These are phyloP conservation scores for Trypanosomatidae sp. DNA, from an alignment of 208 protist species.

Conservation along the genomic window DNA sequence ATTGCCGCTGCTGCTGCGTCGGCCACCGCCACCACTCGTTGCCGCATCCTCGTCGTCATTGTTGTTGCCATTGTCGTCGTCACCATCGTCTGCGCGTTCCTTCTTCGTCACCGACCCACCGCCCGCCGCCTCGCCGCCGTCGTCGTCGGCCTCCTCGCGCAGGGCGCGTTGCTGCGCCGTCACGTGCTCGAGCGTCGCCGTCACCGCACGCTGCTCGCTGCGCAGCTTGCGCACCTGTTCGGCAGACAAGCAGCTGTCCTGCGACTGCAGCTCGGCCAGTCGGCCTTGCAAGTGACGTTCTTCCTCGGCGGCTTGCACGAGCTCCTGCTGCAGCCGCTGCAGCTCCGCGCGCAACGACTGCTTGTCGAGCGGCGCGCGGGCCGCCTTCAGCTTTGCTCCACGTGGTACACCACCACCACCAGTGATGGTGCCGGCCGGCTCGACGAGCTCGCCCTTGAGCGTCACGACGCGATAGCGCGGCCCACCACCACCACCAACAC, in stretches of 20 bases:
- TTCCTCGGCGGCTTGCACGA: conserved; percentile 59
- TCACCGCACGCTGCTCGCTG: conserved; percentile 26
- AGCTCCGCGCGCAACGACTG: conserved; percentile 59
- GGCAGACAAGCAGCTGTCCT: conserved; percentile 24
- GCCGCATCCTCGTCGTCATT: conserved; percentile 11
- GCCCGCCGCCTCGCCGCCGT: no score
- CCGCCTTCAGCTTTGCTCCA: conserved; percentile 78
- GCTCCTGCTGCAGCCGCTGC: conserved; percentile 47
- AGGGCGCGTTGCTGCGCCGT: conserved; percentile 19
- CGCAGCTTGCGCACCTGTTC: conserved; percentile 39
- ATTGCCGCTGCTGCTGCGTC: no score
- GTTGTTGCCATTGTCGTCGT: conserved; percentile 6
- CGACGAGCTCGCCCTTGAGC: conserved; percentile 94
- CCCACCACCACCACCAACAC: not conserved
- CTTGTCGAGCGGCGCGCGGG: conserved; percentile 63
- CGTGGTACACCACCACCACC: conserved; percentile 90
- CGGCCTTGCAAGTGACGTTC: conserved; percentile 43
- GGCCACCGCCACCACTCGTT: conserved; percentile 9
- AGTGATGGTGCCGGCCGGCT: conserved; percentile 96
- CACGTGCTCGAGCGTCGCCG: conserved; percentile 26
- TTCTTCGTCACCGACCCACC: no score
- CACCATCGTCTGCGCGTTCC: no score
- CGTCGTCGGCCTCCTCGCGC: conserved; percentile 7
- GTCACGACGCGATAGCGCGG: conserved; percentile 93
- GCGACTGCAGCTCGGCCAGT: conserved; percentile 51